Base-by-base conservation (phyloP, 805 yeast species). In the Monosporozyma aerobia region DNA sequence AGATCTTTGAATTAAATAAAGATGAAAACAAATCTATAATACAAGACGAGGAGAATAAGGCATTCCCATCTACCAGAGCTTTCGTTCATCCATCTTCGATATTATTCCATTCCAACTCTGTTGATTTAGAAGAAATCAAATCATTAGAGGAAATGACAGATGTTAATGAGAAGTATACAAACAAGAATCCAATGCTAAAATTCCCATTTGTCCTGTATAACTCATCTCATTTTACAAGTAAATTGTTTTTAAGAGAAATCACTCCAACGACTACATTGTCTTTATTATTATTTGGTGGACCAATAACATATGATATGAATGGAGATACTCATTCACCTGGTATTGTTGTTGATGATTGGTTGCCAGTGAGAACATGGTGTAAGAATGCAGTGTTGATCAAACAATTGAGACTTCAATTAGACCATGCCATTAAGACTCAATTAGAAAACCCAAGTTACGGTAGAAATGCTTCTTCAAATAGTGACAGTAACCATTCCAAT, bases 331-430 rank as follows among this genome's bases (percentile, higher is more conserved):
- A 82, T 4, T 78, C 90, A 0, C 95, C 96, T 0, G 97, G 97
- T 23, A 79, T 94, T 37, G 81, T 89, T 8, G 71, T 92, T 52
- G 96, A 88, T 59, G 77, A 77, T n/a, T 90, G 98, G 97, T 69
- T 88, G 35, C 95, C 97, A 0, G 76, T 92, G 11, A 76, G 87
- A 56, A 88, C 97, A 0, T 92, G 97, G 97, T 85, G 96, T 57
- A 87, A 94, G 58, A 88, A 90, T 61, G 98, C 90, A 1, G 96
- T 92, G 2, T 70, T 92, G 47, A 77, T 90, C 32, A 85, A 87
- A 53, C 80, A 84, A 54, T 69, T 92, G 52, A 73, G 95, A 59
- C 62, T 69, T 10, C 64, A 88, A 47, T 67, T 92, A 33, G 96
- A 90, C 62, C 71, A 75, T 19, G 80, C 86, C 0, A 78, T 92